phyloP scores from a whole-genome alignment of 345 rosid species.

The Lumnitzera littorea region DNA sequence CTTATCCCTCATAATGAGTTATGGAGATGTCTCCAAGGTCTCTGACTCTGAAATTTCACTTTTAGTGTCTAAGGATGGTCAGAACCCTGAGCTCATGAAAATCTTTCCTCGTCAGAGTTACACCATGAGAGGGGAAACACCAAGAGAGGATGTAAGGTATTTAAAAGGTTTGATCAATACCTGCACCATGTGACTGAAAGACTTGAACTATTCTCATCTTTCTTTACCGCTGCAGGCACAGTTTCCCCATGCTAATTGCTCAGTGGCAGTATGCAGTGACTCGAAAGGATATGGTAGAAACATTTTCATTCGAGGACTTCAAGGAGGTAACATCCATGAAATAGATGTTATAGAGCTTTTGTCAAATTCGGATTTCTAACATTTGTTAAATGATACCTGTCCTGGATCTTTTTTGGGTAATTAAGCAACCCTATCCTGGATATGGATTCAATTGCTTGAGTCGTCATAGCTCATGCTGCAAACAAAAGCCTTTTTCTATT shows the following conservation, averaged over 20 bases:
- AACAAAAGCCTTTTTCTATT: too few relatives aligned
- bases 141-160: constrained; percentile 64
- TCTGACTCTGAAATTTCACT: constrained; percentile 33
- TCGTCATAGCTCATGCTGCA: too few relatives aligned
- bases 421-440: too few relatives aligned
- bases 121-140: constrained; percentile 67
- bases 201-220: constrained; percentile 2
- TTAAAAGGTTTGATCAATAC: constrained; percentile 2
- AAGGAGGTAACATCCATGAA: constrained; percentile 41
- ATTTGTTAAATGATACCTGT: too few relatives aligned
- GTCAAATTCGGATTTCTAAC: too few relatives aligned
- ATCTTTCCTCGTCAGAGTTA: constrained; percentile 76
- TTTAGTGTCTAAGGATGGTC: constrained; percentile 22
- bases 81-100: constrained; percentile 28
- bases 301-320: constrained; percentile 58
- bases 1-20: constrained; percentile 71
- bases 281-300: constrained; percentile 60
- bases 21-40: constrained; percentile 38
- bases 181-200: too few relatives aligned
- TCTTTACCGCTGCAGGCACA: constrained; percentile 20
- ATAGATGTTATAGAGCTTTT: too few relatives aligned
- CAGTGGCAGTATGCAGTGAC: constrained; percentile 89
- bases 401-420: too few relatives aligned
- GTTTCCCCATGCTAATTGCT: constrained; percentile 76
- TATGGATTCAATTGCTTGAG: too few relatives aligned